Percentiles rank a stretch among this genome's conserved stretches.
Evolutionary conservation across 352 stramenopile species (phyloP).

Genomic region (Globisporangium camurandrum): DNA sequence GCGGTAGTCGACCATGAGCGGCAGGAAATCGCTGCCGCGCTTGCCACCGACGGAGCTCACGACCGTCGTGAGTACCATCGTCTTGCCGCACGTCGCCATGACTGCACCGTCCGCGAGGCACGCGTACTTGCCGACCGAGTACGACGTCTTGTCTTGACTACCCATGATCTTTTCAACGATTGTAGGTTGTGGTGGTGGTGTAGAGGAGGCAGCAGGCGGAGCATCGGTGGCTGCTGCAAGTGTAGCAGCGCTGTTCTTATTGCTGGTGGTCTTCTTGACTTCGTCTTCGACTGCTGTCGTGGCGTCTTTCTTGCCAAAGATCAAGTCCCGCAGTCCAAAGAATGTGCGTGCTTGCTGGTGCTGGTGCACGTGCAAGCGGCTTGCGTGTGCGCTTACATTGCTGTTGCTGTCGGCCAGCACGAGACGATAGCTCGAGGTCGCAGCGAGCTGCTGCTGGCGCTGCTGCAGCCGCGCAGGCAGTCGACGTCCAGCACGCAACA

Average conservation of each 20-base stretch:
- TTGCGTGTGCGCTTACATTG: neutral
- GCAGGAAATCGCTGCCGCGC: conserved; percentile 67
- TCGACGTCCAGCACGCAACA: conserved; percentile 15
- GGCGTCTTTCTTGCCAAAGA: conserved; percentile 47
- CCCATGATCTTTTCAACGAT: conserved; percentile 23
- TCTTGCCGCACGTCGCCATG: conserved; percentile 74
- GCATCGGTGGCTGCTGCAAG: neutral
- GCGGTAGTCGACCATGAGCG: conserved; percentile 92
- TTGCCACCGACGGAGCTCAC: conserved; percentile 58
- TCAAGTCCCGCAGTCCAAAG: conserved; percentile 51
- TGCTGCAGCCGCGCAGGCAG: conserved; percentile 11
- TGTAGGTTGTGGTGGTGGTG: too few species aligned
- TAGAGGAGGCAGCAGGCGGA: too few species aligned
- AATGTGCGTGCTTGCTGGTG: conserved; percentile 40
- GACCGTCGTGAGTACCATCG: conserved; percentile 81
- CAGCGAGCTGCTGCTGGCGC: neutral
- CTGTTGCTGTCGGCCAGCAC: neutral
- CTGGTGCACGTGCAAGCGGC: conserved; percentile 7
- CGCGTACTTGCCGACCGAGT: conserved; percentile 72
- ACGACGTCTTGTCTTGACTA: conserved; percentile 44
- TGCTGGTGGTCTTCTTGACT: neutral
- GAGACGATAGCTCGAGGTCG: neutral
- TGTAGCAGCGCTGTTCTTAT: neutral
- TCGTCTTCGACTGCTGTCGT: conserved; percentile 11
- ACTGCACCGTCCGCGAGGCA: conserved; percentile 82